Evolutionary conservation across 1,284 basidiomycete genomes (phyloP).

Genomic region (Apiotrichum porosum): DNA sequence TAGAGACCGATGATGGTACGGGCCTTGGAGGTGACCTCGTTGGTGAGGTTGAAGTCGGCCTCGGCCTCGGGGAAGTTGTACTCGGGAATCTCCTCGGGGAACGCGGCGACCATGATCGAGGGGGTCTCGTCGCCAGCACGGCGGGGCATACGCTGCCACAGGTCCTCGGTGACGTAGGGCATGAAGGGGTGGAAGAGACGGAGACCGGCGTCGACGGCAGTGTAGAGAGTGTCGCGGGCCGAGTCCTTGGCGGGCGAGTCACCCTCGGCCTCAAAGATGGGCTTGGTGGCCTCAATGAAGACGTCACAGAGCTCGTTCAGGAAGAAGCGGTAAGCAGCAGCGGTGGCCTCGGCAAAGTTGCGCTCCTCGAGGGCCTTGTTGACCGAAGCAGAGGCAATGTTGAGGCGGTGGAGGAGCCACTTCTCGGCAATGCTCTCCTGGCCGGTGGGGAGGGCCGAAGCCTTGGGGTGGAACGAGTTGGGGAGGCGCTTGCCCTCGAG

Average conservation of each 20-base stretch:
- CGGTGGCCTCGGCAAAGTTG: conserved; percentile 90
- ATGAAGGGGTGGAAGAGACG: conserved; percentile 94
- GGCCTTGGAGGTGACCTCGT: conserved; percentile 69
- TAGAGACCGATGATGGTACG: conserved; percentile 88
- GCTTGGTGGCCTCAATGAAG: conserved; percentile 98
- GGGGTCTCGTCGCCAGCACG: conserved; percentile 73
- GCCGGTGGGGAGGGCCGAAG: conserved; percentile 71
- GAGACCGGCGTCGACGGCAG: conserved; percentile 84
- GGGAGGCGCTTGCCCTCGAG: conserved; percentile 44
- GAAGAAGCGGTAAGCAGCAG: conserved; percentile 89
- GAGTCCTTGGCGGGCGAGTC: conserved; percentile 63
- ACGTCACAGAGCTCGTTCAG: conserved; percentile 97
- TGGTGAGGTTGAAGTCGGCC: conserved; percentile 80
- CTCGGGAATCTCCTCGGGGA: conserved; percentile 59
- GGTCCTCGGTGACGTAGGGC: conserved; percentile 98
- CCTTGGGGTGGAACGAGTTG: conserved; percentile 68
- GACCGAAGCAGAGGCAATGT: conserved; percentile 70
- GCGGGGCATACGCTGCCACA: conserved; percentile 93
- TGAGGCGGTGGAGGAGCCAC: conserved; percentile 95
- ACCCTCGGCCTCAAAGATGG: conserved; percentile 78
- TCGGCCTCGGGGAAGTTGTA: conserved; percentile 71
- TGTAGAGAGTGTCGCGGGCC: conserved; percentile 94
- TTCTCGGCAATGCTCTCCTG: conserved; percentile 86
- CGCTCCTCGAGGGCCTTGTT: conserved; percentile 72
- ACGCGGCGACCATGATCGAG: conserved; percentile 84